Evolutionary conservation across 1,284 basidiomycete genomes (phyloP).

Genomic region (Lentinus polychrous): DNA sequence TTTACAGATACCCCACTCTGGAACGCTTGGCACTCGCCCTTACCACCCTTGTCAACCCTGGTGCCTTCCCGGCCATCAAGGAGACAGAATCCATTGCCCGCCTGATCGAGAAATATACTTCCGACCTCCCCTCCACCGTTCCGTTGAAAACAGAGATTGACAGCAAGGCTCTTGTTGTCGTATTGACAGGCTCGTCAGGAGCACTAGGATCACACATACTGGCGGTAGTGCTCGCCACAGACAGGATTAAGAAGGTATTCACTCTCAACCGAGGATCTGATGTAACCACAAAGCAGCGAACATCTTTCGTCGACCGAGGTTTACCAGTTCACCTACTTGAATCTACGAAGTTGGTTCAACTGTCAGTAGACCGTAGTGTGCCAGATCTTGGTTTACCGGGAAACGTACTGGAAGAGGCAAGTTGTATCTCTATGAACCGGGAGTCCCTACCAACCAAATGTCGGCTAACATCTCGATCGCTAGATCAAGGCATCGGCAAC

Average conservation of each 20-base stretch:
- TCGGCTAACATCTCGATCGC: too few species aligned
- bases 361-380: slow-evolving; percentile 22
- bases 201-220: slow-evolving; percentile 13
- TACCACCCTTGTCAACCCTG: background rate
- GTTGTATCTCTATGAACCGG: slow-evolving; percentile 10
- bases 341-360: slow-evolving; percentile 22
- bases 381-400: slow-evolving; percentile 15
- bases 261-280: slow-evolving; percentile 9
- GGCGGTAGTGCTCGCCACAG: slow-evolving; percentile 6
- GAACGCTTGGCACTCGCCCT: slow-evolving; percentile 8
- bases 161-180: slow-evolving; percentile 3
- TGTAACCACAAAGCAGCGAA: slow-evolving; percentile 17
- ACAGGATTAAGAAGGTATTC: slow-evolving; percentile 8
- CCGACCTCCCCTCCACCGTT: slow-evolving; percentile 3
- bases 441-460: too few species aligned
- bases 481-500: slow-evolving; percentile 13
- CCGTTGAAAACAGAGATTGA: background rate
- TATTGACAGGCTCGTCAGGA: slow-evolving; percentile 15
- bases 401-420: slow-evolving; percentile 6
- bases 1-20: slow-evolving; percentile 11
- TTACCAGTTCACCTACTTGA: slow-evolving; percentile 23
- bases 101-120: slow-evolving; percentile 8
- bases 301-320: slow-evolving; percentile 24
- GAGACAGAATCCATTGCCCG: slow-evolving; percentile 2
- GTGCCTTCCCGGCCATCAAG: background rate